Conservation (phyloP, 257 asterid genomes). For the Petunia axillaris region DNA sequence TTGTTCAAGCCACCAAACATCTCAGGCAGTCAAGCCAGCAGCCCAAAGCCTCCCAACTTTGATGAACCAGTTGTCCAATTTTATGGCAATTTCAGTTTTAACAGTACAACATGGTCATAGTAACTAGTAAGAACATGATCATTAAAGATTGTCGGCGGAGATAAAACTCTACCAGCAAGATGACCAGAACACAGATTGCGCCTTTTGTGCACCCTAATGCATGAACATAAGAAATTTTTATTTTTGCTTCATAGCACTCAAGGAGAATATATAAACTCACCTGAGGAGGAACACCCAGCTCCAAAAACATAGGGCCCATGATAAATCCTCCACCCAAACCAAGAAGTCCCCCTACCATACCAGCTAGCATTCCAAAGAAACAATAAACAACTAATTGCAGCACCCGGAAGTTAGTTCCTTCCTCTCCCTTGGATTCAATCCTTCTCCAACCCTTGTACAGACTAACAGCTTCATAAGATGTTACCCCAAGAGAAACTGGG, state of each 20-base stretch:
- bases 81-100: background rate
- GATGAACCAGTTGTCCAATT: slow-evolving; percentile 4
- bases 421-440: slow-evolving; percentile 78
- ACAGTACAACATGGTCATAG: background rate
- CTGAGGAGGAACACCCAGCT: slow-evolving; percentile 71
- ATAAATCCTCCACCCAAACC: slow-evolving; percentile 98
- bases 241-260: background rate
- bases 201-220: background rate
- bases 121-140: background rate
- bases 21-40: background rate
- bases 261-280: slow-evolving; percentile 36
- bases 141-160: background rate
- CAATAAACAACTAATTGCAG: slow-evolving; percentile 68
- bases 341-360: slow-evolving; percentile 91
- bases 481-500: slow-evolving; percentile 79
- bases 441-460: slow-evolving; percentile 86
- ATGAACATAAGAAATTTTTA: background rate
- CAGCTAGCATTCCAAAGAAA: slow-evolving; percentile 79
- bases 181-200: background rate
- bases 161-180: slow-evolving; percentile 24
- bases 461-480: slow-evolving; percentile 67
- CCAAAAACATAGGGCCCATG: slow-evolving; percentile 59
- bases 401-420: slow-evolving; percentile 61
- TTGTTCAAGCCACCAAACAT: background rate
- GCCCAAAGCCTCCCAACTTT: background rate